Base-by-base conservation (phyloP, 805 yeast species). In the Yarrowia sp. region DNA sequence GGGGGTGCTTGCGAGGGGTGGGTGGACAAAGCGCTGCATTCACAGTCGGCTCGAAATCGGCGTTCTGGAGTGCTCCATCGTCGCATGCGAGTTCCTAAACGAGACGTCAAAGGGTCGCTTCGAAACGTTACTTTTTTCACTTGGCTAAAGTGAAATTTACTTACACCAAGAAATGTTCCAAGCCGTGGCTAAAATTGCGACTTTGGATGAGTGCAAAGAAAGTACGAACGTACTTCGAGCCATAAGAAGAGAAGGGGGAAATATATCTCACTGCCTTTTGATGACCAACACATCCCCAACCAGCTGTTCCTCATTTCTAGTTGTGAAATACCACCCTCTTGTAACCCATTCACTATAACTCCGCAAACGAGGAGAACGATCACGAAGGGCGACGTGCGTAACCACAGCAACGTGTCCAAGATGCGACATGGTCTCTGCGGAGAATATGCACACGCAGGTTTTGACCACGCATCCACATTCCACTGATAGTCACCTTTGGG, bases 1-100 rank as follows among this genome's bases (percentile, higher is more conserved):
- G 55, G 16, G 55, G 51, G 55, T 32, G 27, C n/a, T n/a, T n/a
- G n/a, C n/a, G 38, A 31, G 9, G 55, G 19, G 38, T 14, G 53
- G 27, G 25, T 21, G 38, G 14, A 13, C 13, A 19, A 7, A 14
- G 35, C 51, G 19, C 1, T 4, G 10, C 12, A 10, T 14, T 18
- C 25, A 13, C 6, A 2, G n/a, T 44, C 35, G 51, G 44, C 22
- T 32, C n/a, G 18, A 6, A 32, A 32, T 8, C 16, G 36, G 44
- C 9, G 18, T 7, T 21, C 3, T 22, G 4, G 6, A 10, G 8
- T n/a, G 7, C 6, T 3, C 12, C 8, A 1, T 2, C 6, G 29
- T 14, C 29, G 29, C 44, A 39, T 22, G 42, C 1, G 22, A n/a
- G 18, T 36, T 36, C 39, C 39, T 18, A 36, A 36, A 18, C 7